Evolutionary conservation across 2,329 filamentous ascomycete species (phyloP).

Genomic region (Stenocarpella maydis): DNA sequence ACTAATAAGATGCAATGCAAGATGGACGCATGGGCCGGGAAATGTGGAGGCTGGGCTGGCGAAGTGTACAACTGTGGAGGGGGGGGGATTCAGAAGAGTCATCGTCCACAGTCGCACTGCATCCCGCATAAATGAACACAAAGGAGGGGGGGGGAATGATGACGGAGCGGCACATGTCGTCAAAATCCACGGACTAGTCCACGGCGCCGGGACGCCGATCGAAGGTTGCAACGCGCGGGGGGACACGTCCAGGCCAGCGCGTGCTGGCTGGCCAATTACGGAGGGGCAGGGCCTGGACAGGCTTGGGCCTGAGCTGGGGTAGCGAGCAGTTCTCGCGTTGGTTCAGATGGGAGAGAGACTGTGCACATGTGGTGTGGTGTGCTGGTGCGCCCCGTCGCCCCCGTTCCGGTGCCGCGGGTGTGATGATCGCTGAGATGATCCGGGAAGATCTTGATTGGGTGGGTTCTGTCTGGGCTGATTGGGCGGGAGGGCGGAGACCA

Average conservation of each 20-base stretch:
- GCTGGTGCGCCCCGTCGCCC: conserved; percentile 28
- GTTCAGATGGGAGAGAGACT: neutral
- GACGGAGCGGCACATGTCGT: conserved; percentile 26
- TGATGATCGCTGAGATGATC: conserved; percentile 17
- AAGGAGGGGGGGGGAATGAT: no score
- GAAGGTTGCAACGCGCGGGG: conserved; percentile 32
- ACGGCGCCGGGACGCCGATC: conserved; percentile 26
- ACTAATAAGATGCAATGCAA: conserved; percentile 6
- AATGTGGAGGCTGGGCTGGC: conserved; percentile 17
- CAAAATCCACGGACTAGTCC: conserved; percentile 11
- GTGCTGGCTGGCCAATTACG: conserved; percentile 33
- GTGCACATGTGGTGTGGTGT: neutral
- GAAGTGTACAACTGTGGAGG: neutral
- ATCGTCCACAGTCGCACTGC: conserved; percentile 14
- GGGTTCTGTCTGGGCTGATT: neutral
- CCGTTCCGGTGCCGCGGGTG: conserved; percentile 29
- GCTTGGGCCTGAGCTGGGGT: neutral
- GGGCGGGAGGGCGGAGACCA: conserved; percentile 10
- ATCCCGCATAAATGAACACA: conserved; percentile 24
- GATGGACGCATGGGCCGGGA: neutral
- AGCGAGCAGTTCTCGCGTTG: conserved; percentile 28
- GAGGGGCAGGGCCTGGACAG: neutral
- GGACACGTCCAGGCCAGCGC: conserved; percentile 32
- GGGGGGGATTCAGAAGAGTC: neutral
- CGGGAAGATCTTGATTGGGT: conserved; percentile 21